Evolutionary conservation across 1,284 basidiomycete species (phyloP).

Genomic region (Ganoderma leucocontextum): DNA sequence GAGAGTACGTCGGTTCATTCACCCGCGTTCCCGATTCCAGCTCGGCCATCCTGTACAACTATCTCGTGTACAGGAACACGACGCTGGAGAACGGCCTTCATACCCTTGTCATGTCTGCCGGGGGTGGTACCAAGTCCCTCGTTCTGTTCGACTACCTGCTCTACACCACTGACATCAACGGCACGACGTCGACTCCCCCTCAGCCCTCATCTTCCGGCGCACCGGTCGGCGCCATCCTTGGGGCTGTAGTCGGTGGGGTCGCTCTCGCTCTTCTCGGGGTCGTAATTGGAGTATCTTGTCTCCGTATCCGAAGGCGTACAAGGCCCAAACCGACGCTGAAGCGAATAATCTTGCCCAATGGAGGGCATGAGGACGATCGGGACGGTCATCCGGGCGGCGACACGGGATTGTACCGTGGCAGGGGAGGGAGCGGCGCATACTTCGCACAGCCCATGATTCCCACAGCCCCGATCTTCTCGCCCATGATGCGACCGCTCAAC

Average conservation of each 20-base stretch:
- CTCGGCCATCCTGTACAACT: not conserved
- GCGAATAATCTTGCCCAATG: not conserved
- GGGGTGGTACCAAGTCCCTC: conserved; percentile 19
- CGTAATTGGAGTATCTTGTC: not conserved
- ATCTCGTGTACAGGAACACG: conserved; percentile 31
- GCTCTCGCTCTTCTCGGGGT: not conserved
- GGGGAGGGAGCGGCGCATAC: not conserved
- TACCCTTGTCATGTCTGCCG: conserved; percentile 23
- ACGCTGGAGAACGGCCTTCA: conserved; percentile 29
- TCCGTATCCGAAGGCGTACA: not conserved
- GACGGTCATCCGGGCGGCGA: not conserved
- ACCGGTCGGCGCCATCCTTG: not conserved
- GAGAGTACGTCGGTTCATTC: not conserved
- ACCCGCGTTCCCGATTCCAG: not conserved
- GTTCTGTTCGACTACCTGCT: conserved; percentile 34
- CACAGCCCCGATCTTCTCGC: not conserved
- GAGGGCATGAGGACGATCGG: not conserved
- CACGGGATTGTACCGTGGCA: not conserved
- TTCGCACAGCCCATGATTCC: not conserved
- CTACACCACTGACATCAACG: conserved; percentile 20
- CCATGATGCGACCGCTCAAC: not conserved
- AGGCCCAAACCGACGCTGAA: not conserved
- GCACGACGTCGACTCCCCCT: not conserved
- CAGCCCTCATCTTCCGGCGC: not conserved
- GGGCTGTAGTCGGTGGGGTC: not conserved